These are phyloP conservation scores for Puccinia novopanici DNA, from an alignment of 1,284 basidiomycete genomes.

Conservation along the genomic window DNA sequence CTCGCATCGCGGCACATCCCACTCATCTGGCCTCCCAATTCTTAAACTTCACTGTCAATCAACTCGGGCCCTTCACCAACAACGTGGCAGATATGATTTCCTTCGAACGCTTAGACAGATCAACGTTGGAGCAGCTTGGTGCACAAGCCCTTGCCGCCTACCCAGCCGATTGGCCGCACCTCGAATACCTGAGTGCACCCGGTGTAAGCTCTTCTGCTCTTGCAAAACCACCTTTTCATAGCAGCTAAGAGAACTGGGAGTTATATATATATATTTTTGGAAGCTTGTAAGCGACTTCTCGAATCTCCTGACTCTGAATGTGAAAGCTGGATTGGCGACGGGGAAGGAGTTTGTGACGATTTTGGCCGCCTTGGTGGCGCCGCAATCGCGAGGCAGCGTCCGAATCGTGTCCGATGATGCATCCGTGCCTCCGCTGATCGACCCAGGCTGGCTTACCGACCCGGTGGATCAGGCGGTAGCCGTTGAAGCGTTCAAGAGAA, in stretches of 20 bases:
- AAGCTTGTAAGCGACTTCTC: conserved; percentile 32
- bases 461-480: conserved; percentile 30
- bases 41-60: conserved; percentile 23
- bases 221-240: no score
- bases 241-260: no score
- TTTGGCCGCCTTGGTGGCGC: conserved; percentile 41
- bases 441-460: conserved; percentile 44
- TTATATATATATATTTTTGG: no score
- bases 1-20: conserved; percentile 5
- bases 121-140: conserved; percentile 16
- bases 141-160: conserved; percentile 7
- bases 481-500: conserved; percentile 35
- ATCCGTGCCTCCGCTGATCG: conserved; percentile 23
- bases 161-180: conserved; percentile 46
- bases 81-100: conserved; percentile 43
- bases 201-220: not conserved
- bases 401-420: conserved; percentile 29
- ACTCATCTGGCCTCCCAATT: conserved; percentile 14
- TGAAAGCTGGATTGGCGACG: not conserved
- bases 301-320: not conserved
- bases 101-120: not conserved
- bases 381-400: conserved; percentile 34
- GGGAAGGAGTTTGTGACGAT: conserved; percentile 35
- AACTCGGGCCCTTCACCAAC: conserved; percentile 28
- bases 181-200: conserved; percentile 45